Conservation (phyloP, 257 asterid species). For the Nicotiana paniculata region DNA sequence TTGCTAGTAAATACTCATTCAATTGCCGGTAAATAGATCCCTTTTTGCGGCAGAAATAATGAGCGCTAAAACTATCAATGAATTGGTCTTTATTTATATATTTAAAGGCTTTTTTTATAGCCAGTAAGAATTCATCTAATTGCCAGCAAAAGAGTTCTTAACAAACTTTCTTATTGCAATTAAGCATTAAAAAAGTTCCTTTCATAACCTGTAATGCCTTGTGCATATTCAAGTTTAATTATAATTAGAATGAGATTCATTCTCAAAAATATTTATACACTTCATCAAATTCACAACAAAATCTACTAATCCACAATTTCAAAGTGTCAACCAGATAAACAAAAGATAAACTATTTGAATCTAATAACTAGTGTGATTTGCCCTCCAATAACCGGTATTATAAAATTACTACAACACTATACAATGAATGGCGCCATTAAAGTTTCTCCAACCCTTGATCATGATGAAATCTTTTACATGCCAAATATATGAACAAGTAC, state of each 20-base stretch:
- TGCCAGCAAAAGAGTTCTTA: too few species aligned
- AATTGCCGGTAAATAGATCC: background rate
- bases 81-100: too few species aligned
- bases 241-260: too few species aligned
- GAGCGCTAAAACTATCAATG: background rate
- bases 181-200: background rate
- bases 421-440: background rate
- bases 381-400: background rate
- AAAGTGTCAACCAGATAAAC: background rate
- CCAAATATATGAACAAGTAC: too few species aligned
- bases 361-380: background rate
- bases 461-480: background rate
- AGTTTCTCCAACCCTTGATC: background rate
- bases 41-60: background rate
- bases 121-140: too few species aligned
- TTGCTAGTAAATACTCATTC: background rate
- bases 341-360: too few species aligned
- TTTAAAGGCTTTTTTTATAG: too few species aligned
- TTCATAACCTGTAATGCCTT: too few species aligned
- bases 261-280: background rate
- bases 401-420: too few species aligned
- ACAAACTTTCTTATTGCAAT: too few species aligned
- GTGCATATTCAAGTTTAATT: too few species aligned
- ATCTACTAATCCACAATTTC: background rate
- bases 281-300: background rate